A percentile compares a stretch with the other conserved stretches of the same genome.
Evolutionary conservation across 2,329 filamentous ascomycete species (phyloP).

Genomic region (Nemania bipapillata): DNA sequence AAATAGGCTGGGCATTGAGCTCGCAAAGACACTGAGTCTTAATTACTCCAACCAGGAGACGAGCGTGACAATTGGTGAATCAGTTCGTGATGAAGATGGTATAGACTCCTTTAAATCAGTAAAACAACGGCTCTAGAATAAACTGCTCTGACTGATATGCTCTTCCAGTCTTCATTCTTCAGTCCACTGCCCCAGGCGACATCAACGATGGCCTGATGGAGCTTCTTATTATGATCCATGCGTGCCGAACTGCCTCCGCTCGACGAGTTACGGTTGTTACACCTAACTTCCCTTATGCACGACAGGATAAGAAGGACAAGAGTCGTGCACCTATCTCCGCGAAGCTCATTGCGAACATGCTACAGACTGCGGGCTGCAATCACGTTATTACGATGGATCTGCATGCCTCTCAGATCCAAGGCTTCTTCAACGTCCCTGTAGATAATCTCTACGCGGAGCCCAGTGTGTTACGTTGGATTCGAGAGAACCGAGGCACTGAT

Average conservation of each 20-base stretch:
- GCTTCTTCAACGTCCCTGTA: constrained; percentile 86
- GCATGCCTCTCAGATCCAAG: constrained; percentile 92
- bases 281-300: constrained; percentile 94
- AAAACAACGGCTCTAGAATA: constrained; percentile 64
- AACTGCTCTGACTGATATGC: constrained; percentile 59
- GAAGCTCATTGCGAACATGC: constrained; percentile 96
- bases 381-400: constrained; percentile 97
- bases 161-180: constrained; percentile 82
- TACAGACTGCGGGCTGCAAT: constrained; percentile 92
- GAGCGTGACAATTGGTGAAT: constrained; percentile 93
- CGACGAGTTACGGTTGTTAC: constrained; percentile 94
- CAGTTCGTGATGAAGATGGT: constrained; percentile 92
- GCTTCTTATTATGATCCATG: constrained; percentile 97
- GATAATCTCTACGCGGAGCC: constrained; percentile 92
- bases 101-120: constrained; percentile 43
- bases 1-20: constrained; percentile 76
- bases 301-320: constrained; percentile 96
- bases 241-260: constrained; percentile 76
- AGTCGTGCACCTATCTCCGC: constrained; percentile 95
- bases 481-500: constrained; percentile 81
- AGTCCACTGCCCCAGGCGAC: constrained; percentile 92
- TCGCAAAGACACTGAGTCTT: constrained; percentile 81
- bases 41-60: constrained; percentile 90
- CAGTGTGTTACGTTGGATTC: constrained; percentile 89
- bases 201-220: constrained; percentile 99